Conservation (phyloP, 768 basidiomycete species). For the Crepidotus variabilis region DNA sequence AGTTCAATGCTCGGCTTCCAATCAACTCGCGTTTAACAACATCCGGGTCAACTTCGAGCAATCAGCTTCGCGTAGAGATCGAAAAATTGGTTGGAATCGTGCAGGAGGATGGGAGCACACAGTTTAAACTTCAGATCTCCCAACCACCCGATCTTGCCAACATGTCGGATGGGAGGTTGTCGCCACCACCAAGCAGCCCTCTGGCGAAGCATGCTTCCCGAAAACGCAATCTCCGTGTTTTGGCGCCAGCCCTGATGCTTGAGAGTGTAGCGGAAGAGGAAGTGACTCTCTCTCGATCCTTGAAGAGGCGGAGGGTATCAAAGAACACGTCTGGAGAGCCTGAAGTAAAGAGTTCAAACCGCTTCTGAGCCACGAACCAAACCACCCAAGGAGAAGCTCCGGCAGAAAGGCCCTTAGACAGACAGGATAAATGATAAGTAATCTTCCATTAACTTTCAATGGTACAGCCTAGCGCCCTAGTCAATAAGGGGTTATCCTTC, state of each 20-base stretch:
- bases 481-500: not conserved
- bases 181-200: conserved; percentile 34
- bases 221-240: conserved; percentile 13
- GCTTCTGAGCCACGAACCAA: too few relatives aligned
- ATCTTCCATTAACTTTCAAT: not conserved
- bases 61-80: conserved; percentile 48
- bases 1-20: conserved; percentile 58
- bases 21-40: conserved; percentile 44
- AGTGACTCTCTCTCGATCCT: not conserved
- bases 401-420: too few relatives aligned
- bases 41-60: conserved; percentile 21
- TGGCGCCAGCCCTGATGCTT: not conserved
- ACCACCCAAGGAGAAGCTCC: too few relatives aligned
- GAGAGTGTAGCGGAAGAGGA: not conserved
- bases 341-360: too few relatives aligned
- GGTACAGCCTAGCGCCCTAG: not conserved
- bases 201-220: conserved; percentile 24
- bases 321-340: not conserved
- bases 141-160: conserved; percentile 21
- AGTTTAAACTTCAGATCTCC: conserved; percentile 7
- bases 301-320: not conserved
- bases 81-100: conserved; percentile 60
- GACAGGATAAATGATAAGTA: too few relatives aligned
- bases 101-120: conserved; percentile 27
- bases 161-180: conserved; percentile 8